phyloP scores from a whole-genome alignment of 352 stramenopile species.

The Globisporangium perplexum region DNA sequence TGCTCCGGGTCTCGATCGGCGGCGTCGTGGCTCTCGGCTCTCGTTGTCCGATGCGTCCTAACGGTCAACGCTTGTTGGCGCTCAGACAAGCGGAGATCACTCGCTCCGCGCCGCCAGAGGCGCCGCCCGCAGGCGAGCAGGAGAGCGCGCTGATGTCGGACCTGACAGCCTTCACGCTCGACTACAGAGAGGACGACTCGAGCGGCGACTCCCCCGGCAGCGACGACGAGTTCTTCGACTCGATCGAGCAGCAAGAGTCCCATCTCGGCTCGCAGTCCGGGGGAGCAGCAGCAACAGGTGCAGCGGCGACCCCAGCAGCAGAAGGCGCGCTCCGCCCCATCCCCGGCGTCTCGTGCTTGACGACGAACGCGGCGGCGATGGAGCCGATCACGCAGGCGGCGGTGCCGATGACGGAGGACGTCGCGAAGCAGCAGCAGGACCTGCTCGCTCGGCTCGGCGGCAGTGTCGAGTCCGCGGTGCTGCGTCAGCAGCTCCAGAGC shows the following conservation, averaged over 20 bases:
- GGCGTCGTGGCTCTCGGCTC: too few species aligned
- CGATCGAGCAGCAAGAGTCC: constrained; percentile 40
- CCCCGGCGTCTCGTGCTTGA: constrained; percentile 30
- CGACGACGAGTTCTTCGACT: constrained; percentile 85
- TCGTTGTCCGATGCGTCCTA: too few species aligned
- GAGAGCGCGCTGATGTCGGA: not conserved
- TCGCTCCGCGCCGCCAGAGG: not conserved
- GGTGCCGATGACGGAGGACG: constrained; percentile 73
- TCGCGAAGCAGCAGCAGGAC: constrained; percentile 73
- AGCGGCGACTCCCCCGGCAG: constrained; percentile 12
- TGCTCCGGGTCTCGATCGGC: not conserved
- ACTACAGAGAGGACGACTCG: not conserved
- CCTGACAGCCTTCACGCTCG: not conserved
- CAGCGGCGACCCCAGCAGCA: not conserved
- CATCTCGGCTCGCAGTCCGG: not conserved
- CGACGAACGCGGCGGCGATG: constrained; percentile 40
- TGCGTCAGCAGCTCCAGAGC: constrained; percentile 75
- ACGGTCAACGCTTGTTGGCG: not conserved
- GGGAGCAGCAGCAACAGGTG: not conserved
- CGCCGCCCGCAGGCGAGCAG: too few species aligned
- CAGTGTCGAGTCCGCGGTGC: constrained; percentile 51
- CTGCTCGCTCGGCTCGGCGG: constrained; percentile 63
- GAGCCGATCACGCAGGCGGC: constrained; percentile 63
- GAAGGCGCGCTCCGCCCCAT: constrained; percentile 8
- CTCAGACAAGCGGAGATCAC: not conserved